Conservation (phyloP, 495 filamentous ascomycete genomes). For the Hypoxylon crocopeplum region DNA sequence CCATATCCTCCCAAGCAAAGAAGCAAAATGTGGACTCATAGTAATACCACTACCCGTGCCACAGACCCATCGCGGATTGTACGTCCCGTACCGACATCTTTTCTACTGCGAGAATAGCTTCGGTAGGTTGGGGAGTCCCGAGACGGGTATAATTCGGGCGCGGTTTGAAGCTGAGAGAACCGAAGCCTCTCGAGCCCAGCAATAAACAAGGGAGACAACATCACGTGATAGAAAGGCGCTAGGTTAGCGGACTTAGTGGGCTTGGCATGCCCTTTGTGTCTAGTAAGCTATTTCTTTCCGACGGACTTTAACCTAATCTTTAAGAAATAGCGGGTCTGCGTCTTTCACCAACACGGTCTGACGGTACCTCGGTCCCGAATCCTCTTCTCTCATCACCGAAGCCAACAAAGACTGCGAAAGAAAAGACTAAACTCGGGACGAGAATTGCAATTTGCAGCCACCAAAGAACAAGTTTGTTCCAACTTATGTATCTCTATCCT, state of each 20-base stretch:
- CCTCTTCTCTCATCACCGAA: conserved; percentile 13
- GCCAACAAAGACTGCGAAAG: not conserved
- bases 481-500: not conserved
- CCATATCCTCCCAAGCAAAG: not conserved
- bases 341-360: no score
- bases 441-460: conserved; percentile 2
- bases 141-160: conserved; percentile 18
- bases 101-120: not conserved
- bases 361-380: conserved; percentile 33
- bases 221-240: conserved; percentile 16
- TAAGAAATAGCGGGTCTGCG: no score
- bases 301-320: no score
- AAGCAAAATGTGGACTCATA: not conserved
- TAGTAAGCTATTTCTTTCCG: no score
- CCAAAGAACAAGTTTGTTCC: conserved; percentile 7
- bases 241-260: no score
- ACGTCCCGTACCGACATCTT: not conserved
- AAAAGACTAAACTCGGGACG: not conserved
- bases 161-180: conserved; percentile 17
- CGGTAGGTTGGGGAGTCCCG: conserved; percentile 27
- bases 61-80: not conserved
- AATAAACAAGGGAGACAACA: not conserved
- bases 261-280: no score
- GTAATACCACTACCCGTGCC: not conserved
- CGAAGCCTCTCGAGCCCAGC: no score